Conservation (phyloP, 345 rosid species). For the Bruguiera sexangula region DNA sequence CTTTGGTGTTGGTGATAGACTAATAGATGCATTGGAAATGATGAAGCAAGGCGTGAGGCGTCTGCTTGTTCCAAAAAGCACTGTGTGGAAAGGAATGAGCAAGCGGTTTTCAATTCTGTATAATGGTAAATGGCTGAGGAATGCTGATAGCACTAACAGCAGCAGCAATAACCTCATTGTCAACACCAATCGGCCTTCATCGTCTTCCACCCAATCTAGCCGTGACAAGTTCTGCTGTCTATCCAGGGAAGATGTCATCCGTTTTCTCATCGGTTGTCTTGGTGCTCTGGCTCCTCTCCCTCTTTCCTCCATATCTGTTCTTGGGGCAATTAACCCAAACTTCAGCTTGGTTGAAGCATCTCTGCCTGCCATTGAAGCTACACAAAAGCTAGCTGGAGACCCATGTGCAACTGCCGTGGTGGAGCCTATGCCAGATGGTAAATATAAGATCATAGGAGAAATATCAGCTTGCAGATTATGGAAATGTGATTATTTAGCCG, state of each 20-base stretch:
- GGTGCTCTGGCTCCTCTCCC: slow-evolving; percentile 98
- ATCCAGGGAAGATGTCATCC: slow-evolving; percentile 86
- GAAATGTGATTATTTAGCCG: slow-evolving; percentile 90
- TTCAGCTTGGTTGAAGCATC: slow-evolving; percentile 66
- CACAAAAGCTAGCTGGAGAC: slow-evolving; percentile 50
- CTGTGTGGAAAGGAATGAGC: slow-evolving; percentile 91
- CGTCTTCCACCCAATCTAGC: slow-evolving; percentile 52
- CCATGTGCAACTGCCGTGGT: slow-evolving; percentile 77
- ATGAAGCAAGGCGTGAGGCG: slow-evolving; percentile 96
- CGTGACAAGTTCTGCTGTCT: slow-evolving; percentile 89
- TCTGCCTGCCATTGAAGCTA: slow-evolving; percentile 63
- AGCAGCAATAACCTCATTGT: slow-evolving; percentile 50
- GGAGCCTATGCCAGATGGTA: slow-evolving; percentile 57
- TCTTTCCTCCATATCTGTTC: slow-evolving; percentile 68
- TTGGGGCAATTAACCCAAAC: slow-evolving; percentile 64
- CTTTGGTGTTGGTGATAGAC: slow-evolving; percentile 35
- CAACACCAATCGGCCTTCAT: slow-evolving; percentile 47
- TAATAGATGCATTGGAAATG: slow-evolving; percentile 96
- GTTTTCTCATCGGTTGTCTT: slow-evolving; percentile 90
- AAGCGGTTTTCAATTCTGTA: slow-evolving; percentile 86
- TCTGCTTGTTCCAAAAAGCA: slow-evolving; percentile 77
- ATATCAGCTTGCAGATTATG: slow-evolving; percentile 88
- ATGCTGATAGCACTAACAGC: slow-evolving; percentile 46
- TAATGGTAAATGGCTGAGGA: slow-evolving; percentile 88
- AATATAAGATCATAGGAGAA: slow-evolving; percentile 75